A percentile compares a stretch with the other conserved stretches of the same genome.
Evolutionary conservation across 2,329 filamentous ascomycete species (phyloP).

Genomic region (Colletotrichum coccodes): DNA sequence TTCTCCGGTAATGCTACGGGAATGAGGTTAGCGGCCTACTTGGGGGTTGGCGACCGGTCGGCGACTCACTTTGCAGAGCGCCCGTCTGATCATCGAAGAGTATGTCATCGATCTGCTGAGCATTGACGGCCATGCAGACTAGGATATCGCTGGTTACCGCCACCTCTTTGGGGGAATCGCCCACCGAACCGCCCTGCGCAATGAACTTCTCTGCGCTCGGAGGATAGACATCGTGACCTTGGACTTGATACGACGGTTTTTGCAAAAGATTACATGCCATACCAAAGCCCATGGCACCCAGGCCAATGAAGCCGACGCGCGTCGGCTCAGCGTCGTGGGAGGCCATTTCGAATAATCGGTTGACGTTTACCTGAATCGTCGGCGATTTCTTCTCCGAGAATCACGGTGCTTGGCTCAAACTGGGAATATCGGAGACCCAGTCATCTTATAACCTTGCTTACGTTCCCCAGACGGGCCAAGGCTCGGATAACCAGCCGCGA

Average conservation of each 20-base stretch:
- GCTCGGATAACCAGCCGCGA: slow-evolving; percentile 5
- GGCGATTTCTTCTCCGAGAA: slow-evolving; percentile 3
- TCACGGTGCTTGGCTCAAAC: neutral
- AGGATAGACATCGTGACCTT: slow-evolving; percentile 44
- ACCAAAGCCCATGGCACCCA: slow-evolving; percentile 51
- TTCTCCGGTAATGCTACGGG: slow-evolving; percentile 27
- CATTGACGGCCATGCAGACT: slow-evolving; percentile 48
- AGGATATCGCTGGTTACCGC: slow-evolving; percentile 41
- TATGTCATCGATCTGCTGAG: slow-evolving; percentile 43
- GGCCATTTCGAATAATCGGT: slow-evolving; percentile 9
- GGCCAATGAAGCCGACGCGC: slow-evolving; percentile 45
- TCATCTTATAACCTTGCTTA: slow-evolving; percentile 27
- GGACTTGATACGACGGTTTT: slow-evolving; percentile 41
- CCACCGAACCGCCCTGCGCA: slow-evolving; percentile 35
- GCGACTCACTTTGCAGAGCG: slow-evolving; percentile 31
- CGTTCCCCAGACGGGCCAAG: slow-evolving; percentile 9
- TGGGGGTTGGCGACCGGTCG: neutral
- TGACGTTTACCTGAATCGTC: neutral
- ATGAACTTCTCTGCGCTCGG: slow-evolving; percentile 42
- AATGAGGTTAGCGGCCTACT: neutral
- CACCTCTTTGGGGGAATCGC: slow-evolving; percentile 39
- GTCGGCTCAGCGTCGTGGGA: slow-evolving; percentile 11
- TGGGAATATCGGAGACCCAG: slow-evolving; percentile 15
- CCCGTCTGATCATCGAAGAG: slow-evolving; percentile 43
- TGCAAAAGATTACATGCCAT: slow-evolving; percentile 47